Conservation (phyloP, 805 yeast species). For the Schizosaccharomyces osmophilus region DNA sequence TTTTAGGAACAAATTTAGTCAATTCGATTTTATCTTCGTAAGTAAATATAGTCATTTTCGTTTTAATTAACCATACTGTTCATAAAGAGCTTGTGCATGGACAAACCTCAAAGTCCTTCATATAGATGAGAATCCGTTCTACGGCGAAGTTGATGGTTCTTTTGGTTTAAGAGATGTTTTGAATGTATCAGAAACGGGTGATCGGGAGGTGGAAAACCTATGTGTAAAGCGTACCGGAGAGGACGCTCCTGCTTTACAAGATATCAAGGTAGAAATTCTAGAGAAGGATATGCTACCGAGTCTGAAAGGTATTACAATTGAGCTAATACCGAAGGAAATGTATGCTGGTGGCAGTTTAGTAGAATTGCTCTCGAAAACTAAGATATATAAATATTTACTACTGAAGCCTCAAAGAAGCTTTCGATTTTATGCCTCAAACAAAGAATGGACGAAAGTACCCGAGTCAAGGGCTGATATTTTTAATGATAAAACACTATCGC, state of each 20-base stretch:
- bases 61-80: background rate
- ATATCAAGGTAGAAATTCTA: background rate
- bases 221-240: background rate
- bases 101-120: background rate
- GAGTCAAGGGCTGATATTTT: slow-evolving; percentile 1
- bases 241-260: background rate
- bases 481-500: background rate
- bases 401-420: background rate
- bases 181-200: background rate
- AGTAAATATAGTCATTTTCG: background rate
- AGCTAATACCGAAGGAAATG: background rate
- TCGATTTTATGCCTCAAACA: background rate
- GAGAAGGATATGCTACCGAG: background rate
- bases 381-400: background rate
- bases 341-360: background rate
- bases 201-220: background rate
- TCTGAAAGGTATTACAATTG: background rate
- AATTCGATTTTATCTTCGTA: background rate
- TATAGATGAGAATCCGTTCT: background rate
- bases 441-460: background rate
- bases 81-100: background rate
- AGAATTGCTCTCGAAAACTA: background rate
- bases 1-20: background rate
- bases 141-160: background rate
- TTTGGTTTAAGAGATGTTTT: background rate